Percentiles rank a stretch among this genome's conserved stretches.
Evolutionary conservation across 2,329 filamentous ascomycete species (phyloP).

Genomic region (Diaporthe australafricana): DNA sequence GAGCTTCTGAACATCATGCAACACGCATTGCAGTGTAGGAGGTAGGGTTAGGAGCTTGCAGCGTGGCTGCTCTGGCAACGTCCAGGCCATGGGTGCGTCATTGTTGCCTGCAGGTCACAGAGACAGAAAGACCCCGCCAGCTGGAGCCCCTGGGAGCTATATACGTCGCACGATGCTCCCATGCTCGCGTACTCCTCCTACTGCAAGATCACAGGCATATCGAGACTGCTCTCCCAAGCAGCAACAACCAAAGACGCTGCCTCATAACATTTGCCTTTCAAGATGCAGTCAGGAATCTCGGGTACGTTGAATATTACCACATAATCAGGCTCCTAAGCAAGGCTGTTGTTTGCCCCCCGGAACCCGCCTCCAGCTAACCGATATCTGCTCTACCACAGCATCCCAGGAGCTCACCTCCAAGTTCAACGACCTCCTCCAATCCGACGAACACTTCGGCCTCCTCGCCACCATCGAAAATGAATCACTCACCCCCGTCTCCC

Average conservation of each 20-base stretch:
- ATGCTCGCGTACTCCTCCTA: background rate
- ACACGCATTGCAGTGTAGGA: no score
- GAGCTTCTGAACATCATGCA: background rate
- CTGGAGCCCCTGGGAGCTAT: slow-evolving; percentile 25
- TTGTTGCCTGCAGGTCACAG: slow-evolving; percentile 22
- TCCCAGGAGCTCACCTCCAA: slow-evolving; percentile 81
- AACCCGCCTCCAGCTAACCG: background rate
- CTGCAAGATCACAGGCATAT: background rate
- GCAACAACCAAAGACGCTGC: background rate
- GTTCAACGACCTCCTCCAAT: slow-evolving; percentile 77
- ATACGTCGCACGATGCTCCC: slow-evolving; percentile 23
- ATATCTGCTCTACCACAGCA: slow-evolving; percentile 57
- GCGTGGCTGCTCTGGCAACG: slow-evolving; percentile 9
- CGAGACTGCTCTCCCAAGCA: background rate
- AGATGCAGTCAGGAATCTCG: slow-evolving; percentile 38
- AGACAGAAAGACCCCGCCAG: slow-evolving; percentile 5
- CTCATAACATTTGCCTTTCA: background rate
- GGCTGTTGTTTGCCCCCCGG: background rate
- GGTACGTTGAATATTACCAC: slow-evolving; percentile 18
- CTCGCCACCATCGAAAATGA: slow-evolving; percentile 78
- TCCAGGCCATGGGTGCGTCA: background rate
- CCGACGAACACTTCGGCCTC: slow-evolving; percentile 73
- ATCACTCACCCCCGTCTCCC: slow-evolving; percentile 70
- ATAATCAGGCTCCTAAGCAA: no score
- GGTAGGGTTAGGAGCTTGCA: slow-evolving; percentile 14